Evolutionary conservation across 495 filamentous ascomycete species (phyloP), one percentile per base, ranked within the genome.

Genomic region (Trichocladium antarcticum): DNA sequence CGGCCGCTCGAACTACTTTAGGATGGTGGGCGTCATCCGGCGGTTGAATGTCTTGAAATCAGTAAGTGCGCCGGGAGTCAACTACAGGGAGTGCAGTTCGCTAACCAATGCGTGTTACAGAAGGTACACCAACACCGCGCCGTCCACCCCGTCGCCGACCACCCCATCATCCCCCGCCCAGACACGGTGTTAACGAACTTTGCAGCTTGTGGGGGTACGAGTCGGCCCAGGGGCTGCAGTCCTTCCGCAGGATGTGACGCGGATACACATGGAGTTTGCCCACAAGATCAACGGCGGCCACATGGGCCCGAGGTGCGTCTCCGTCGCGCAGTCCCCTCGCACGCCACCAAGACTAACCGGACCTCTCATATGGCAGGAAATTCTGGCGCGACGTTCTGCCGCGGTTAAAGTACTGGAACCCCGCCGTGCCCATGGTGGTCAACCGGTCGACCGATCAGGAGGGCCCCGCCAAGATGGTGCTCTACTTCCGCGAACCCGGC

Each of bases 331-430:
- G 11, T 31, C 29, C 7, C 12, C 9, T 1, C 6, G 1, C 15
- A 11, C 20, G 11, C 11, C 3, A 32, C 31, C 31, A 11, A 36
- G 12, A 9, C 45, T 49, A 6, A 48, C 43, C 12, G 7, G 7
- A 32, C 31, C 31, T 32, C 5, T 32, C 31, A 10, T 5, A 5
- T 32, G 5, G 11, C 42, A 87, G 84, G 49, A 86, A 87, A 73
- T 94, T 98, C 75, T 95, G 87, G 89, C 80, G 77, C 41, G 67
- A 79, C 32, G 83, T 78, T 57, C 80, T 98, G 28, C 85, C 85
- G 1, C 78, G 86, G 53, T 72, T 98, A 20, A 95, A 98, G 74
- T 97, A 82, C 72, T 84, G 92, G 72, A 98, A 98, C 62, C 92
- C 92, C 0, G 71, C 77, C 7, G 62, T 97, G 14, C 75, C 78